Base-by-base conservation (phyloP, 2,329 filamentous ascomycete genomes). In the Scorias spongiosa region DNA sequence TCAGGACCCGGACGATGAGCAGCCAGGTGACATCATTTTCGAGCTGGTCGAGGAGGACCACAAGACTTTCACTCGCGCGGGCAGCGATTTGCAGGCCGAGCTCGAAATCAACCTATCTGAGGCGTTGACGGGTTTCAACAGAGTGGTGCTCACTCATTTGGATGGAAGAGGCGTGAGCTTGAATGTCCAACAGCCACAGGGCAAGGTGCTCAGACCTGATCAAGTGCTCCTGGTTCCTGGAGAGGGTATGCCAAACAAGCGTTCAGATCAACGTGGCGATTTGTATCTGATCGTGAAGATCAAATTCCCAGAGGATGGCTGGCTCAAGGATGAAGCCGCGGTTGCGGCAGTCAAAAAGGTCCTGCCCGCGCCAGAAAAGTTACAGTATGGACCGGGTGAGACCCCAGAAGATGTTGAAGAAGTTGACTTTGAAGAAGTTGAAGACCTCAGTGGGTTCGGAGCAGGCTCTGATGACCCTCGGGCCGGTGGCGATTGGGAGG, bases 171-270 rank as follows among this genome's bases (percentile, higher is more conserved):
- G 91, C 28, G 89, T 98, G 46, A 75, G 81, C 46, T 71, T 98
- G 40, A 74, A 79, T 44, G 81, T 91, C 51, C 77, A 84, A 12
- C 77, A 82, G 56, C 67, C 67, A 0, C 52, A 63, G 32, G 89
- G 89, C 53, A 82, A 88, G 61, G 72, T 96, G 42, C 66, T 98
- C 30, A 77, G 79, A 20, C 88, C 91, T 0, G 81, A 80, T 20
- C 84, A 98, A 59, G 76, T 89, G 7, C 72, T 98, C 54, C 94
- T 87, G 68, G 70, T 98, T 1, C 64, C 72, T 2, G 87, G 86
- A 20, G 91, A 98, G 67, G 91, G 91, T 47, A 98, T 98, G 91
- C 91, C 91, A 2, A 64, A 80, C 54, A 95, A 95, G 72, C 79
- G 80, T 45, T 84, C 81, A 49, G 91, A 98, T 34, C 58, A 68